Conservation (phyloP, 305 asterid genomes). For the Fraxinus ornus region DNA sequence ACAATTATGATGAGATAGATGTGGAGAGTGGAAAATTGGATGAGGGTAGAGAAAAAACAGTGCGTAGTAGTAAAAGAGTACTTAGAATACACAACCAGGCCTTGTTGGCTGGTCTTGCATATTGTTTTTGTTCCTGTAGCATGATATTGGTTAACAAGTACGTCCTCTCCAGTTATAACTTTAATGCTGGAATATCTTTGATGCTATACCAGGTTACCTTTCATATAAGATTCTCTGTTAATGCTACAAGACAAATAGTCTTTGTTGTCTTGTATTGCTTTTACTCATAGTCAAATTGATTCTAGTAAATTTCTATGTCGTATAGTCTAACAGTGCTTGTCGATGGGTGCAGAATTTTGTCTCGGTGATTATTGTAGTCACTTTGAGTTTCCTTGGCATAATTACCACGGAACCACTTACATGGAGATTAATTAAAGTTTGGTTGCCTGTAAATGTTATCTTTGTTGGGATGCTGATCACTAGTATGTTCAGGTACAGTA, state of each 20-base stretch:
- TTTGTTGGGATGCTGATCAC: conserved; percentile 96
- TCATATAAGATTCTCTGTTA: conserved; percentile 4
- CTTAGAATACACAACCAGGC: conserved; percentile 56
- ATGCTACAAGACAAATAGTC: not conserved
- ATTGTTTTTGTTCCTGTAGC: conserved; percentile 84
- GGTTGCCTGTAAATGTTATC: conserved; percentile 87
- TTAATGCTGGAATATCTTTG: conserved; percentile 85
- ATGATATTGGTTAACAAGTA: conserved; percentile 92
- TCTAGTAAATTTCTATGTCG: not conserved
- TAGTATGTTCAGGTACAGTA: conserved; percentile 88
- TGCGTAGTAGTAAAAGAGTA: conserved; percentile 39
- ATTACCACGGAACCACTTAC: conserved; percentile 81
- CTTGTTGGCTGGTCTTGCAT: conserved; percentile 73
- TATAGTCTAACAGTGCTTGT: conserved; percentile 15
- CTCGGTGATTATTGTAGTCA: conserved; percentile 58
- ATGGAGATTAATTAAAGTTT: conserved; percentile 79
- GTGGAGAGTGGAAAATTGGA: conserved; percentile 60
- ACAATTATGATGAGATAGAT: conserved; percentile 48
- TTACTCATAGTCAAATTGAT: not conserved
- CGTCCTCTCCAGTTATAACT: conserved; percentile 87
- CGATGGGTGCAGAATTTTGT: conserved; percentile 73
- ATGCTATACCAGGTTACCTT: conserved; percentile 85
- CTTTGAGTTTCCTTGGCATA: conserved; percentile 60
- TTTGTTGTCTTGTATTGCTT: not conserved
- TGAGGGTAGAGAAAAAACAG: conserved; percentile 46